Base-by-base conservation (phyloP, 2,329 filamentous ascomycete genomes). In the Ceratocystiopsis minuta region DNA sequence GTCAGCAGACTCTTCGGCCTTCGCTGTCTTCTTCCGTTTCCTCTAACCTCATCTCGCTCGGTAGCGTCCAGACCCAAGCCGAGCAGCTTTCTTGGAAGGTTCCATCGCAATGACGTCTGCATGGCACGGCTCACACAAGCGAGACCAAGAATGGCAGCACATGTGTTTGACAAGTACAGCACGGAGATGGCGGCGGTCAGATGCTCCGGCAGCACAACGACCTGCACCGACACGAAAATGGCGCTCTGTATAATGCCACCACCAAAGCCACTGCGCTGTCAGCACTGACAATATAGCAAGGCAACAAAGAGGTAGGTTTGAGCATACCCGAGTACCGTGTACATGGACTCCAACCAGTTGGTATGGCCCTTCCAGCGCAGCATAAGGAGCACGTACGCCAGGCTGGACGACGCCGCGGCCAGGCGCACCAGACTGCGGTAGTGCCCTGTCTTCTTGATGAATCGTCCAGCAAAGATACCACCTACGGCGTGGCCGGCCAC, bases 401-500 rank as follows among this genome's bases (percentile, higher is more conserved):
- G 42, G 0, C 66, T 63, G 0, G 71, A 67, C 1, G 66, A 56
- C 0, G 70, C 40, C 0, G 68, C 65, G 0, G 70, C 66, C 1
- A 71, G 39, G 0, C 72, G 59, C 0, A 74, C 60, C 0, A 75
- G 59, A 0, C 54, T 47, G 45, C 75, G 78, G 53, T 78, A 80
- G 1, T 63, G 61, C 0, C 76, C 75, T 0, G 73, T 79, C 58
- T 58, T 61, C 35, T 66, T 64, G 50, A 80, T 78, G 39, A 66
- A 61, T 0, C 61, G 50, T 0, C 79, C 78, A 0, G 75, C 66
- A 0, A 76, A 36, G 2, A 84, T 58, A 0, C 75, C 75, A 1
- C 77, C 78, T 1, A 73, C 45, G 0, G 78, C 71, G 49, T 84
- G 83, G 0, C 78, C 79, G 0, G 70, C 56, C 0, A 84, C 76